phyloP scores from a whole-genome alignment of 208 protist species.

The Porcisia hertigi region DNA sequence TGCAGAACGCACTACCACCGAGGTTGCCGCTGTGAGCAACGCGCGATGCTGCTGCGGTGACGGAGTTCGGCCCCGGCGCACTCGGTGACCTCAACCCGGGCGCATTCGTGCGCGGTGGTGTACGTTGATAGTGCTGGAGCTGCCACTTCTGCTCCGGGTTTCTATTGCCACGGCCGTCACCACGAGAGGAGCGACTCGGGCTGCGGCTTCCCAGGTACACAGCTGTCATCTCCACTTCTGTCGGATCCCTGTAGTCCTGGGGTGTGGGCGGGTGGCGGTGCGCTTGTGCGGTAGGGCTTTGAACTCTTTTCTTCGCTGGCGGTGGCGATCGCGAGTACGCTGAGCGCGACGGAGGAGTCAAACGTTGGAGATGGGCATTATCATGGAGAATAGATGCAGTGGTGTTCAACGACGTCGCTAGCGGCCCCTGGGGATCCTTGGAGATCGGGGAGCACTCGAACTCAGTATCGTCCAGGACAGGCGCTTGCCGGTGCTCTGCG shows the following conservation, averaged over 20 bases:
- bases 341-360: not conserved
- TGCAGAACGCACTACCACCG: not conserved
- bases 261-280: not conserved
- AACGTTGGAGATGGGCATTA: not conserved
- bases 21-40: not conserved
- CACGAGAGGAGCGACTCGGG: slow-evolving; percentile 7
- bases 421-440: slow-evolving; percentile 23
- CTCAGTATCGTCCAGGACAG: slow-evolving; percentile 10
- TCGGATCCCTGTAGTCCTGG: slow-evolving; percentile 7
- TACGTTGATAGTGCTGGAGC: not conserved
- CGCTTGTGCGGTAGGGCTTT: not conserved
- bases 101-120: not conserved
- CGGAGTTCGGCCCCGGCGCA: not conserved
- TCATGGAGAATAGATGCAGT: slow-evolving; percentile 24
- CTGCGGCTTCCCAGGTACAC: slow-evolving; percentile 21
- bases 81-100: not conserved
- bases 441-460: slow-evolving; percentile 42
- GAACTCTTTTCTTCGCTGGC: not conserved
- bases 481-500: slow-evolving; percentile 1
- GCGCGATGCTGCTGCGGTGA: slow-evolving; percentile 1
- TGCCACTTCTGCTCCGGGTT: not conserved
- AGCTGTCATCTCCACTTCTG: slow-evolving; percentile 21
- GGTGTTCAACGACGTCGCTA: slow-evolving; percentile 27
- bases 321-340: not conserved
- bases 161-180: not conserved